A percentile compares a stretch with the other conserved stretches of the same genome.
These are phyloP conservation scores for Corylus avellana DNA, from an alignment of 306 rosid species.

Conservation along the genomic window DNA sequence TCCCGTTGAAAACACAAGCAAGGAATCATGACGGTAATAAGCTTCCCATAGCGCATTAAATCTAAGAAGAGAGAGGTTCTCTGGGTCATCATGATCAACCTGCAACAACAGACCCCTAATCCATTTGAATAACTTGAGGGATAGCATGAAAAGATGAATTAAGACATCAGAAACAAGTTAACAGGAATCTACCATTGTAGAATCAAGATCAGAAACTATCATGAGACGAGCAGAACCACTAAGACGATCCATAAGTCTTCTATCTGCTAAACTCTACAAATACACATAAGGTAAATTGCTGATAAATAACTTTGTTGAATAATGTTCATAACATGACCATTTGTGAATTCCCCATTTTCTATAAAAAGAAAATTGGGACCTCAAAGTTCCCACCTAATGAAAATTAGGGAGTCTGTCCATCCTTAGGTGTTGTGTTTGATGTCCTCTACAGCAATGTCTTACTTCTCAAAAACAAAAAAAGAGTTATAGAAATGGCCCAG, in stretches of 20 bases:
- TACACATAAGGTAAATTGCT: background rate
- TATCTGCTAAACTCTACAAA: background rate
- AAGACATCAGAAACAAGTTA: slow-evolving; percentile 9
- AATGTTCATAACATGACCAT: slow-evolving; percentile 7
- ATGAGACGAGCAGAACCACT: slow-evolving; percentile 58
- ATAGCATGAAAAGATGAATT: background rate
- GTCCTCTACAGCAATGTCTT: background rate
- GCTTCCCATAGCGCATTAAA: slow-evolving; percentile 87
- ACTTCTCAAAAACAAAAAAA: background rate
- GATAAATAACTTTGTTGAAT: background rate
- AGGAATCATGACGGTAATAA: slow-evolving; percentile 69
- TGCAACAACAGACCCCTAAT: slow-evolving; percentile 31
- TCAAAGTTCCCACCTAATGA: background rate
- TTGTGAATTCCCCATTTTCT: slow-evolving; percentile 18
- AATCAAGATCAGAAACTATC: slow-evolving; percentile 90
- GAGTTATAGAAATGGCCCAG: background rate
- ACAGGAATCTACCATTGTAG: slow-evolving; percentile 59
- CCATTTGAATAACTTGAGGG: slow-evolving; percentile 2
- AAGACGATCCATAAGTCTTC: slow-evolving; percentile 52
- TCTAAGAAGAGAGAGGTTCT: slow-evolving; percentile 58
- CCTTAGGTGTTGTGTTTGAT: background rate
- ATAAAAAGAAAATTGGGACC: background rate
- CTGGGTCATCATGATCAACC: slow-evolving; percentile 78
- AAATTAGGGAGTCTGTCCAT: background rate
- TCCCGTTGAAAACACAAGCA: slow-evolving; percentile 88